These are phyloP conservation scores for Nemania serpens DNA, from an alignment of 2,329 filamentous ascomycete species.

Conservation along the genomic window DNA sequence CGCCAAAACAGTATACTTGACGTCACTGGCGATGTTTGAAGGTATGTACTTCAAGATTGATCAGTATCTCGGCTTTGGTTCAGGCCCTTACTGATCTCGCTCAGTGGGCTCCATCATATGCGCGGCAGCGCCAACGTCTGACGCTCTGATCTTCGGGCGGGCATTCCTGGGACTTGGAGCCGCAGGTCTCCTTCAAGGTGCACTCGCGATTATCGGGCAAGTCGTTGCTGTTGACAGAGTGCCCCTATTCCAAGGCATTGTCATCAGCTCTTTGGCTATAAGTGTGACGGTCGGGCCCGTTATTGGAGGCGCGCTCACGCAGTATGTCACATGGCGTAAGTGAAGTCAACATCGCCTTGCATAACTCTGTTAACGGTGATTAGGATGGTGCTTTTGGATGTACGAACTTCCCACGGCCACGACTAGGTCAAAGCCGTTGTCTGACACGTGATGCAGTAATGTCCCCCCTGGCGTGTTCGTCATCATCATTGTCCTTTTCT, in stretches of 20 bases:
- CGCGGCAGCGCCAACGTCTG: constrained; percentile 29
- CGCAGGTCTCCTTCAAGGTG: constrained; percentile 36
- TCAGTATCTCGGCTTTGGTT: too few species aligned
- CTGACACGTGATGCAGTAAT: not conserved
- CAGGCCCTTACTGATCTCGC: too few species aligned
- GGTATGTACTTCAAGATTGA: too few species aligned
- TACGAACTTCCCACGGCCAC: not conserved
- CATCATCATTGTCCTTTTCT: not conserved
- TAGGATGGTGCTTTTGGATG: constrained; percentile 24
- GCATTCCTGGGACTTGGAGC: constrained; percentile 36
- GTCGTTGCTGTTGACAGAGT: constrained; percentile 47
- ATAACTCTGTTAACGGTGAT: not conserved
- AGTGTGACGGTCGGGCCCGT: constrained; percentile 37
- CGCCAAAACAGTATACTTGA: too few species aligned
- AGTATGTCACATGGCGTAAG: constrained; percentile 28
- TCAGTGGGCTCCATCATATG: constrained; percentile 32
- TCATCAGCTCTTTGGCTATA: constrained; percentile 49
- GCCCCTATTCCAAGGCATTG: constrained; percentile 47
- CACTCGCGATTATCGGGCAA: constrained; percentile 39
- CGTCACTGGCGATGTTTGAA: too few species aligned
- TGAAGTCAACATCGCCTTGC: not conserved
- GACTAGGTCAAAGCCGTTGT: not conserved
- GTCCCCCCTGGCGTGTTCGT: not conserved
- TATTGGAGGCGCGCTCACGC: constrained; percentile 14
- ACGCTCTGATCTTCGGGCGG: constrained; percentile 35